Base-by-base conservation (phyloP, 2,329 filamentous ascomycete genomes). In the Exophiala phaeomuriformis region DNA sequence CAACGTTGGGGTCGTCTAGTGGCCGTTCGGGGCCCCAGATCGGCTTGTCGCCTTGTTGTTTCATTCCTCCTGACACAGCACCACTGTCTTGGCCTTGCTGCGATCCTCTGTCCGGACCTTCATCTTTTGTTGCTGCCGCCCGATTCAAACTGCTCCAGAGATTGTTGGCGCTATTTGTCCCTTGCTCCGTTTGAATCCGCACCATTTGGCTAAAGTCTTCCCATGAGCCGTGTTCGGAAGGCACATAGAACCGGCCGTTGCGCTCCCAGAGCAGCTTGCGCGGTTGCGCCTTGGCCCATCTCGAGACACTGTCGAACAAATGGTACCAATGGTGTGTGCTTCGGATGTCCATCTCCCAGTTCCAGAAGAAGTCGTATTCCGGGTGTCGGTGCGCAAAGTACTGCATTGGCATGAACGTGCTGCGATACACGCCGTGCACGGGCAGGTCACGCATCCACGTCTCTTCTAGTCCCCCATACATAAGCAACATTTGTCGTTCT, bases 321-420 rank as follows among this genome's bases (percentile, higher is more conserved):
- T 88, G 81, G 61, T 86, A 90, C 73, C 87, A 91, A 70, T 95
- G 89, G 35, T 90, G 89, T 0, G 86, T 93, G 68, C 94, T 95
- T 31, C 89, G 84, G 42, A 90, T 82, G 64, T 95, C 90, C 84
- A 95, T 91, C 69, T 95, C 90, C 88, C 90, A 94, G 61, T 95
- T 88, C 90, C 90, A 95, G 69, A 90, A 89, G 71, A 83, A 88
- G 45, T 94, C 88, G 65, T 90, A 95, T 68, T 95, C 90, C 1
- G 88, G 86, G 69, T 95, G 90, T 64, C 82, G 80, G 65, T 90
- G 83, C 4, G 90, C 88, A 67, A 97, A 97, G 69, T 91, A 87
- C 66, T 96, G 90, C 74, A 97, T 84, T 0, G 90, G 89, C 88
- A 97, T 95, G 64, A 90, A 89, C 6, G 93, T 81, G 51, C 88